A percentile compares a stretch with the other conserved stretches of the same genome.
These are phyloP conservation scores for Globisporangium megalacanthum DNA, from an alignment of 352 stramenopile species.

Conservation along the genomic window DNA sequence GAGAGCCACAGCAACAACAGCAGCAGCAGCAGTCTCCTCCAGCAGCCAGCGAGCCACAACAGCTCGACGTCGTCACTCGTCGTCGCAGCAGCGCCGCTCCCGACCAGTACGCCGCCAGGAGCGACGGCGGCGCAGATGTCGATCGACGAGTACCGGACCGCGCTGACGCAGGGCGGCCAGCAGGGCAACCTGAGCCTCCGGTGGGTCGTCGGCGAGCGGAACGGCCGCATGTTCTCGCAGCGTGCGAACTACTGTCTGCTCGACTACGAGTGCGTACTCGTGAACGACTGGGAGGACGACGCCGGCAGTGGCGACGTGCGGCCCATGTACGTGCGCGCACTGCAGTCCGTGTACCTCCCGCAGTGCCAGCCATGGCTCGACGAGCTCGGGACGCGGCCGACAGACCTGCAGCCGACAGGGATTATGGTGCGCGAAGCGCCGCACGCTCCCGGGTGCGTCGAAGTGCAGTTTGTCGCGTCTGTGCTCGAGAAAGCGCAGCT, in stretches of 20 bases:
- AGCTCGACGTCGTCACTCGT: neutral
- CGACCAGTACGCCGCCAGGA: constrained; percentile 1
- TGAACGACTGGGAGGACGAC: constrained; percentile 67
- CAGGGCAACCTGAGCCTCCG: constrained; percentile 68
- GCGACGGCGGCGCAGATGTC: constrained; percentile 14
- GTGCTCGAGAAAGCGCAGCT: constrained; percentile 70
- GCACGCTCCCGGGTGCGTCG: constrained; percentile 41
- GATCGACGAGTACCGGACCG: constrained; percentile 41
- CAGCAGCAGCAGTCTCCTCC: constrained; percentile 2
- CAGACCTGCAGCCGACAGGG: constrained; percentile 56
- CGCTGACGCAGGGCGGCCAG: constrained; percentile 34
- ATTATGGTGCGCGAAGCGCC: constrained; percentile 71
- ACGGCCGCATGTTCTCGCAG: constrained; percentile 60
- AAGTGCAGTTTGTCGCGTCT: constrained; percentile 71
- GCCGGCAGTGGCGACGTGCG: constrained; percentile 22
- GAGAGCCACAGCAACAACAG: constrained; percentile 10
- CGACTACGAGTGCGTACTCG: constrained; percentile 70
- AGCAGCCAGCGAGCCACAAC: constrained; percentile 6
- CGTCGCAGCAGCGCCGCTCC: neutral
- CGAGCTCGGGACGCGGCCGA: constrained; percentile 41
- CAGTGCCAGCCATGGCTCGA: constrained; percentile 61
- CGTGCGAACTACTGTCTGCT: constrained; percentile 60
- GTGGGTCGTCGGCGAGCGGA: constrained; percentile 60
- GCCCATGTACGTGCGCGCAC: constrained; percentile 65
- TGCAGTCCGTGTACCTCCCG: constrained; percentile 62